Evolutionary conservation across 345 rosid species (phyloP).

Genomic region (Salix caprea): DNA sequence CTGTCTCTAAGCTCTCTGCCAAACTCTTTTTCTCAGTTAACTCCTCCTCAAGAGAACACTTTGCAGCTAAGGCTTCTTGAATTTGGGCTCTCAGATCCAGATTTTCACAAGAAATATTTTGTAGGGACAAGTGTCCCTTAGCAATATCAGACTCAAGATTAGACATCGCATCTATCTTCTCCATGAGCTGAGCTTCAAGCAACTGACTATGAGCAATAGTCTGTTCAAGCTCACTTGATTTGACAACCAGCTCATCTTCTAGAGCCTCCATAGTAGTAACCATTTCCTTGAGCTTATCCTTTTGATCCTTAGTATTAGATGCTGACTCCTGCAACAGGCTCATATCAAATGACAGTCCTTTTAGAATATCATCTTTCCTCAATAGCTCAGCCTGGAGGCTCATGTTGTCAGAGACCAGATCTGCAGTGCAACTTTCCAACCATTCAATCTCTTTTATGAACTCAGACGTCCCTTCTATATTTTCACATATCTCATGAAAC

Average conservation of each 20-base stretch:
- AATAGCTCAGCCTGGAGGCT: slow-evolving; percentile 58
- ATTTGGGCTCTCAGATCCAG: slow-evolving; percentile 45
- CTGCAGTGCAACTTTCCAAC: slow-evolving; percentile 47
- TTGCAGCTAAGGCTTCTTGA: slow-evolving; percentile 45
- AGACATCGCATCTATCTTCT: slow-evolving; percentile 46
- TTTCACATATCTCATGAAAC: slow-evolving; percentile 47
- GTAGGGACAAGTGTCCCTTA: slow-evolving; percentile 34
- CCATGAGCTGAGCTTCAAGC: slow-evolving; percentile 63
- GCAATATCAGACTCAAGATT: slow-evolving; percentile 44
- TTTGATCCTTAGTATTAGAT: slow-evolving; percentile 66
- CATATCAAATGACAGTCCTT: slow-evolving; percentile 79
- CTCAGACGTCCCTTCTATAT: slow-evolving; percentile 36
- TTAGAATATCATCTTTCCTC: slow-evolving; percentile 77
- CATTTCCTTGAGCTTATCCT: slow-evolving; percentile 73
- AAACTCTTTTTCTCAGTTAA: slow-evolving; percentile 44
- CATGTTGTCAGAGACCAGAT: slow-evolving; percentile 48
- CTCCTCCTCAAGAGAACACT: slow-evolving; percentile 48
- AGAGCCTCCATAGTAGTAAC: slow-evolving; percentile 54
- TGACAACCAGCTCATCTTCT: slow-evolving; percentile 61
- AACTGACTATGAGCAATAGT: slow-evolving; percentile 41
- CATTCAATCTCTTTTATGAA: slow-evolving; percentile 45
- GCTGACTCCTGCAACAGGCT: slow-evolving; percentile 90
- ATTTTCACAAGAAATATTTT: slow-evolving; percentile 42
- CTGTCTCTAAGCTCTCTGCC: slow-evolving; percentile 66
- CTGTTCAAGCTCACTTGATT: slow-evolving; percentile 54